phyloP scores from a whole-genome alignment of 2,329 filamentous ascomycete species.

The Cercospora zeae-maydis region DNA sequence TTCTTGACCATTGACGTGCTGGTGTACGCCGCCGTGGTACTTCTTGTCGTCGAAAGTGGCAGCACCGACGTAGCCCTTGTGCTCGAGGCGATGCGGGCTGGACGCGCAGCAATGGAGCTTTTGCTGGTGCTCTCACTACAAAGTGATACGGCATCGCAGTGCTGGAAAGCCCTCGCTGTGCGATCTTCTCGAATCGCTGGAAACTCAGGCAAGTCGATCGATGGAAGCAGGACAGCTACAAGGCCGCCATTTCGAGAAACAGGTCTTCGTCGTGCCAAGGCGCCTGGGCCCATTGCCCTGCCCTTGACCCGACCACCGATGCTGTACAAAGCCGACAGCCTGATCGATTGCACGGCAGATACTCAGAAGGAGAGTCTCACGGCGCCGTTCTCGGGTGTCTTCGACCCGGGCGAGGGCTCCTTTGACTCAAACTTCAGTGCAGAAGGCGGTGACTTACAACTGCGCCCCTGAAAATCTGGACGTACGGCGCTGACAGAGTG shows the following conservation, averaged over 20 bases:
- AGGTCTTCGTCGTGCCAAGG: background rate
- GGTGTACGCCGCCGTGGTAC: constrained; percentile 17
- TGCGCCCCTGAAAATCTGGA: background rate
- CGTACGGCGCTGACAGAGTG: background rate
- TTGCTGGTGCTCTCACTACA: constrained; percentile 16
- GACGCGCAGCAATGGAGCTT: constrained; percentile 16
- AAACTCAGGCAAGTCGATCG: background rate
- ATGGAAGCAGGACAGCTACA: background rate
- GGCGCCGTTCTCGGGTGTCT: background rate
- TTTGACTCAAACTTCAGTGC: background rate
- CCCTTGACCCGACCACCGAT: background rate
- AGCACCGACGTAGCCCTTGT: constrained; percentile 10
- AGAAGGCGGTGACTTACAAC: background rate
- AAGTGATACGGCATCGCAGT: constrained; percentile 15
- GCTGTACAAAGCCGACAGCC: background rate
- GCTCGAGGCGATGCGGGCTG: constrained; percentile 12
- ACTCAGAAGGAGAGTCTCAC: background rate
- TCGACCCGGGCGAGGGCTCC: background rate
- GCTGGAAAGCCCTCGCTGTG: constrained; percentile 19
- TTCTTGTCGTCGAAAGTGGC: constrained; percentile 17
- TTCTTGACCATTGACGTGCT: constrained; percentile 19
- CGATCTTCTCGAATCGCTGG: background rate
- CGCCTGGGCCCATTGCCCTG: background rate
- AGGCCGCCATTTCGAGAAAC: background rate
- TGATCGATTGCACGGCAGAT: background rate